These are phyloP conservation scores for Smallanthus sonchifolius DNA, from an alignment of 129 eudicot species.

Conservation along the genomic window DNA sequence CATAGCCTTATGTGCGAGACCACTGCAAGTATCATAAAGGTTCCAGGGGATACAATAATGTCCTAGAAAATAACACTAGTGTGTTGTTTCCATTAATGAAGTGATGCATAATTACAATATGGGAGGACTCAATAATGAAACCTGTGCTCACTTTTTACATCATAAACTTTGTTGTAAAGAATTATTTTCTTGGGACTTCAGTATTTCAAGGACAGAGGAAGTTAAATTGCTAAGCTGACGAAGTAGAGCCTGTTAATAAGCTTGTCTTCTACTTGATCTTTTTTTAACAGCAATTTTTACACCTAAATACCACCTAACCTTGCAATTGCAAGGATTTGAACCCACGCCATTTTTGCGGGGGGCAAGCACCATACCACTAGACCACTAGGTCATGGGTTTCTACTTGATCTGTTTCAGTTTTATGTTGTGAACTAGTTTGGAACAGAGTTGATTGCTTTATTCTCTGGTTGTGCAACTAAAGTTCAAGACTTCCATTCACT, in stretches of 20 bases:
- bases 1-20: neutral
- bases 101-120: neutral
- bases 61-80: neutral
- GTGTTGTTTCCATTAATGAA: neutral
- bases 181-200: neutral
- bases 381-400: neutral
- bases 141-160: neutral
- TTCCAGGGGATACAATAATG: neutral
- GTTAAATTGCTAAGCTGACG: neutral
- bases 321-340: no score
- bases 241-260: neutral
- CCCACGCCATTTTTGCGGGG: no score
- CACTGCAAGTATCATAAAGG: neutral
- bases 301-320: no score
- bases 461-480: neutral
- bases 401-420: constrained; percentile 5
- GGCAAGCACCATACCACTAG: no score
- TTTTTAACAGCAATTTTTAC: no score
- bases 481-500: neutral
- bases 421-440: neutral
- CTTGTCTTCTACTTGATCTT: no score
- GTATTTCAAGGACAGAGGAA: neutral
- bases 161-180: neutral
- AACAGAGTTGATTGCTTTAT: constrained; percentile 2
- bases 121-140: neutral